Conservation (phyloP, 208 protist genomes). For the Leptomonas pyrrhocoris region DNA sequence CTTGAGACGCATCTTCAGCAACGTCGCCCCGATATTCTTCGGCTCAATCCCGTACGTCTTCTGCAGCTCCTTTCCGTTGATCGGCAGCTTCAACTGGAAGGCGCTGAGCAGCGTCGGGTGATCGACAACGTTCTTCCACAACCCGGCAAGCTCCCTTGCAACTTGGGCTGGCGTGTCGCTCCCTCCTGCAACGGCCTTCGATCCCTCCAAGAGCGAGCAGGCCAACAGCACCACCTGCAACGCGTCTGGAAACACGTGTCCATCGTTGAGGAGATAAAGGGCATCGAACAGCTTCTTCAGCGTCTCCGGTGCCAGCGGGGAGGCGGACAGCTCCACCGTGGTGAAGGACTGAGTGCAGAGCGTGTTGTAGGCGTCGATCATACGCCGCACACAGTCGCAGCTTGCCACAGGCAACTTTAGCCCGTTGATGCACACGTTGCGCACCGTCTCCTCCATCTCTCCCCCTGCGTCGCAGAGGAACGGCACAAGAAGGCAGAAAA, state of each 20-base stretch:
- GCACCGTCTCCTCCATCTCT: constrained; percentile 50
- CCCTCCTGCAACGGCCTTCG: not conserved
- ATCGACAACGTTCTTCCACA: constrained; percentile 45
- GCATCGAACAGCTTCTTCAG: constrained; percentile 64
- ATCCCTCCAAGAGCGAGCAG: constrained; percentile 54
- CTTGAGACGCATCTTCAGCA: constrained; percentile 59
- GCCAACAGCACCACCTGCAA: constrained; percentile 66
- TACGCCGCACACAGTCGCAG: constrained; percentile 55
- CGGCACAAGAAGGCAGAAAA: constrained; percentile 58
- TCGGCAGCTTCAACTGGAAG: constrained; percentile 47
- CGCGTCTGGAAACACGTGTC: constrained; percentile 39
- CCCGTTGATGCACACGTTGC: constrained; percentile 72
- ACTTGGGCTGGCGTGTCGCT: constrained; percentile 2
- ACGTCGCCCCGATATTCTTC: constrained; percentile 50
- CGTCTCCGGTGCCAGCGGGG: constrained; percentile 16
- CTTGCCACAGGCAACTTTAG: constrained; percentile 74
- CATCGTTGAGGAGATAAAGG: constrained; percentile 59
- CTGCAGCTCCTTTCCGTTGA: constrained; percentile 74
- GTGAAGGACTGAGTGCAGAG: constrained; percentile 37
- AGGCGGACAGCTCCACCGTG: constrained; percentile 22
- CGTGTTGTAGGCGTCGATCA: constrained; percentile 71
- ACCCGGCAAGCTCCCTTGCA: constrained; percentile 1
- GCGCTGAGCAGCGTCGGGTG: constrained; percentile 53
- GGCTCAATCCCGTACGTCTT: constrained; percentile 43
- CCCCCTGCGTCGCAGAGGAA: constrained; percentile 45